Base-by-base conservation (phyloP, 73 alveolate species). In the Halteria grandinella region DNA sequence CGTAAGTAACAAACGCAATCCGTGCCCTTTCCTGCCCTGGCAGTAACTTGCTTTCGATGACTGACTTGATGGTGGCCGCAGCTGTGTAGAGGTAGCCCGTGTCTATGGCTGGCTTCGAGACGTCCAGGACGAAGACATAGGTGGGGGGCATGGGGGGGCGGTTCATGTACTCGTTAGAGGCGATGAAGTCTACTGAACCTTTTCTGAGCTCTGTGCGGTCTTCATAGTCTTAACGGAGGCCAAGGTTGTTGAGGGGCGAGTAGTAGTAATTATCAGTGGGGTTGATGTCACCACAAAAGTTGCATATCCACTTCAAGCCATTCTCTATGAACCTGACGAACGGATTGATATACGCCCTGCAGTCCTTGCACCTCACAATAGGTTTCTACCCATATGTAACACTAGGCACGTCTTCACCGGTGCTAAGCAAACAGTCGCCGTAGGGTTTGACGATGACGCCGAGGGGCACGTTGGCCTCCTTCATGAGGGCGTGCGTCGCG, bases 311-410 rank as follows among this genome's bases (percentile, higher is more conserved):
- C 55, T 86, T 85, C 23, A 76, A 59, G 14, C 96, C 95, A 43
- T 76, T 91, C 14, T 90, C 93, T 32, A 78, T 48, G 64, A 91
- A 87, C 47, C 87, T 91, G 52, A 93, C 75, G 72, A 87, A 95
- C 1, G 98, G 99, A 83, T 97, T 97, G 18, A 97, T 75, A 92
- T 95, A 97, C 8, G 97, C 98, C 33, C 92, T 63, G 50, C 99
- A 97, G 48, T 91, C 93, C 51, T 85, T 73, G 66, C 99, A 97
- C 45, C 99, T 87, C 12, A 90, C 82, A 23, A 92, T 90, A 14
- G 85, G 85, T 45, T 85, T 69, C 14, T 63, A 48, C 10, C 93
- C 95, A 71, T 55, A 90, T 15, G 70, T 28, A 5, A 82, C 90
- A 40, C 83, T 25, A 4, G 95, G 97, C 11, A 89, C 48, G 50